Percentiles rank a stretch among this genome's conserved stretches.
Conservation (phyloP, 164 flowering plant species). For the Nymphaea thermarum region DNA sequence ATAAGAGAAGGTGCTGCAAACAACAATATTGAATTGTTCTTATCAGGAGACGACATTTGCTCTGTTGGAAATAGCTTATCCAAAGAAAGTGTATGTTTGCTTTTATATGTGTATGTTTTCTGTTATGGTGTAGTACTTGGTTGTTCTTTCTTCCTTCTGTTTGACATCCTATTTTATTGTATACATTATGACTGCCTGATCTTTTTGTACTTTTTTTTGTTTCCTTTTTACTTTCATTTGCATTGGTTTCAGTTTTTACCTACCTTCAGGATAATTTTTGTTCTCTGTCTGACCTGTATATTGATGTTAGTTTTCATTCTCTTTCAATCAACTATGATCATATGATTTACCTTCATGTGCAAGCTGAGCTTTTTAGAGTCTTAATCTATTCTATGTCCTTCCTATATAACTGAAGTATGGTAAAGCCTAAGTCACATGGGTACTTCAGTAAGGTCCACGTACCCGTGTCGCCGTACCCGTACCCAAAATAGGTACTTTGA, state of each 20-base stretch:
- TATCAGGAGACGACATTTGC: constrained; percentile 47
- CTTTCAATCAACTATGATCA: neutral
- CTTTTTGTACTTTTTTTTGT: neutral
- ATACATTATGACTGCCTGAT: neutral
- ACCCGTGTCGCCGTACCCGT: too few relatives aligned
- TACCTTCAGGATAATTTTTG: neutral
- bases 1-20: constrained; percentile 21
- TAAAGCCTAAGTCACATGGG: too few relatives aligned
- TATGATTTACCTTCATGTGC: neutral
- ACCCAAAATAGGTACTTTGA: too few relatives aligned
- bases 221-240: neutral
- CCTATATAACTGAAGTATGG: too few relatives aligned
- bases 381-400: too few relatives aligned
- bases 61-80: constrained; percentile 20
- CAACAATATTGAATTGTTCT: constrained; percentile 31
- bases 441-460: too few relatives aligned
- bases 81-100: constrained; percentile 33
- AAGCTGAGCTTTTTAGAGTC: too few relatives aligned
- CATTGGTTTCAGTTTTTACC: neutral
- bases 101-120: neutral
- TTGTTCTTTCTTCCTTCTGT: neutral
- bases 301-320: neutral
- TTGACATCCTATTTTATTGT: neutral
- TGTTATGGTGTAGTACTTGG: neutral
- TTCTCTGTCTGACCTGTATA: too few relatives aligned